Percentiles rank a stretch among this genome's conserved stretches.
Conservation (phyloP, 768 basidiomycete genomes). For the Rhodosporidiobolus odoratus region DNA sequence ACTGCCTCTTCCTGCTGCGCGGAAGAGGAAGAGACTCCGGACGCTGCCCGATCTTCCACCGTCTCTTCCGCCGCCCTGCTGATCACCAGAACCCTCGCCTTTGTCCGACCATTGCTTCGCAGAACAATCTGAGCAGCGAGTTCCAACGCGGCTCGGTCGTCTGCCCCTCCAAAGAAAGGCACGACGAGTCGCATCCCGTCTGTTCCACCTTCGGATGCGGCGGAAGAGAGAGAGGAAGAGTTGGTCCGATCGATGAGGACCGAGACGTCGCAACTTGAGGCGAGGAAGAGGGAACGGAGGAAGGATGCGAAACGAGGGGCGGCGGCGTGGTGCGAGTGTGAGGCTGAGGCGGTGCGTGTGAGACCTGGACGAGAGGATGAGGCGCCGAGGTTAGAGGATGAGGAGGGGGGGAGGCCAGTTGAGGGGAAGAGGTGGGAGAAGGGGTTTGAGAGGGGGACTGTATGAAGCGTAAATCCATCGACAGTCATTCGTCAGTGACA, state of each 20-base stretch:
- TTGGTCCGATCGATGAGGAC: slow-evolving; percentile 74
- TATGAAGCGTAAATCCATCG: neutral
- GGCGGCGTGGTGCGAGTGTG: neutral
- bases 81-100: slow-evolving; percentile 69
- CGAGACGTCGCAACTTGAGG: slow-evolving; percentile 68
- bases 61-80: slow-evolving; percentile 32
- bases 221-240: neutral
- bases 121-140: slow-evolving; percentile 76
- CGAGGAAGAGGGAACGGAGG: slow-evolving; percentile 72
- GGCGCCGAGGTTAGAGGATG: slow-evolving; percentile 1
- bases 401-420: slow-evolving; percentile 44
- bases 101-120: slow-evolving; percentile 58
- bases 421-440: slow-evolving; percentile 73
- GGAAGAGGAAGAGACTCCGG: neutral
- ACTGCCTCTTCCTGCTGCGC: slow-evolving; percentile 15
- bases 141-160: slow-evolving; percentile 77
- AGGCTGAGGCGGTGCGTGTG: slow-evolving; percentile 54
- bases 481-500: neutral
- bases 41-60: neutral
- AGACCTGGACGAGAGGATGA: slow-evolving; percentile 43
- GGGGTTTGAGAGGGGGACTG: slow-evolving; percentile 52
- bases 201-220: slow-evolving; percentile 31
- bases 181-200: slow-evolving; percentile 62
- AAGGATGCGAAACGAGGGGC: slow-evolving; percentile 68
- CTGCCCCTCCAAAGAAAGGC: slow-evolving; percentile 90